Base-by-base conservation (phyloP, 2,329 filamentous ascomycete species). In the Fusarium graminum region DNA sequence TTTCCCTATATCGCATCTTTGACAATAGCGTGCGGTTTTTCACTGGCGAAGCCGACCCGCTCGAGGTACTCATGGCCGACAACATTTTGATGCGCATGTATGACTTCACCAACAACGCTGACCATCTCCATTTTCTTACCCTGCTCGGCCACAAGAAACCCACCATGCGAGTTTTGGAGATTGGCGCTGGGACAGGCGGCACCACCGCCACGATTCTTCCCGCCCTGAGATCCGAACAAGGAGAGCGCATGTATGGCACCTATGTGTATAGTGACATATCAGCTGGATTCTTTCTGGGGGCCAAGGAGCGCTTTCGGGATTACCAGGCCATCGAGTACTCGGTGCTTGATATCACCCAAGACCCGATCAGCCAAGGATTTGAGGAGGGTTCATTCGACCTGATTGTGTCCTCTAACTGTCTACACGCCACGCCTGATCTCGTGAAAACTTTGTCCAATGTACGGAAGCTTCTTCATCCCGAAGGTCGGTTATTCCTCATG, bases 341-440 rank as follows among this genome's bases (percentile, higher is more conserved):
- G 19, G 39, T 47, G 11, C 38, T 59, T 29, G 45, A 63, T 43
- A 47, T 60, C 13, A 39, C 46, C 14, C 36, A 60, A 17, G 43
- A 52, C 32, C 49, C 51, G 7, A 46, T 40, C 9, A 47, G 51
- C 13, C 61, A 64, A 32, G 56, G 58, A 13, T 61, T 39, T 45
- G 28, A 52, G 39, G 52, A 52, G 32, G 29, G 19, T 29, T 62
- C 57, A 22, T 64, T 61, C 30, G 57, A 64, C 40, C 26, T 64
- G 7, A 36, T 64, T 14, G 29, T 64, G 17, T 59, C 61, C n/a
- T 57, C 57, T 2, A 32, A 43, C n/a, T 54, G 55, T 8, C 52
- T 64, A 7, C 57, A 64, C 25, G 57, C 56, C 17, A 52, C 61
- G 12, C 44, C 25, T 16, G 32, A 57, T 30, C 57, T 64, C 29